Evolutionary conservation across 441 rosid genomes (phyloP), one percentile per base, ranked within the genome.

Genomic region (Geranium incanum): DNA sequence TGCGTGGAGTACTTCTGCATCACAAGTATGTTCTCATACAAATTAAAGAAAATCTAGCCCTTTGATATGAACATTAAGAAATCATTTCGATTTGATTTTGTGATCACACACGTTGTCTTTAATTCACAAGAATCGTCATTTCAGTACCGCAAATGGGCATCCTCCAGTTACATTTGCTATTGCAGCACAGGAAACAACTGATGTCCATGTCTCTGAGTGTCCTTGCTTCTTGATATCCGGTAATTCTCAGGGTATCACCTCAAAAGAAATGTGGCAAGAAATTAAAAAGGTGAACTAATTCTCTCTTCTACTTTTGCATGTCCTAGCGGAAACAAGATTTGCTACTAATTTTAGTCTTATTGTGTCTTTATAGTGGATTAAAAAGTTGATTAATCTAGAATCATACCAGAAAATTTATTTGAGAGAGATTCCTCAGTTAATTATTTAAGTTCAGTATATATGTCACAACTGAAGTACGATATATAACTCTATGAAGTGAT

Each of bases 261-360:
- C 93, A 12, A 86, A 85, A 82, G 93, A 88, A 75, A 88, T 88
- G 90, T 88, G 93, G 93, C 77, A 85, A 74, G 90, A 86, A 74
- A 84, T 88, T 39, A 84, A 86, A 76, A 82, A 84, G 90, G 93
- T 86, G 39, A 45, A 68, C 45, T 13, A 2, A n/a, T 71, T 23
- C 57, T 67, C 4, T 60, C 36, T 28, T 19, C 38, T 52, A 60
- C 0, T 60, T 6, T 1, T 21, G 21, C 21, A 21, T 21, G 21
- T 21, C 21, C 21, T 21, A 21, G 21, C 21, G 21, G 21, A 28
- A 28, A 28, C 33, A 28, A 28, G 33, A 28, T 28, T 28, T 28
- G 33, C 33, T 28, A 28, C 3, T 28, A 28, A 28, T 28, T 28
- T 28, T 28, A 28, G 33, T 28, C 33, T 28, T 28, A 28, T 28